These are phyloP conservation scores for Ceratonia siliqua DNA, from an alignment of 306 rosid genomes.

Conservation along the genomic window DNA sequence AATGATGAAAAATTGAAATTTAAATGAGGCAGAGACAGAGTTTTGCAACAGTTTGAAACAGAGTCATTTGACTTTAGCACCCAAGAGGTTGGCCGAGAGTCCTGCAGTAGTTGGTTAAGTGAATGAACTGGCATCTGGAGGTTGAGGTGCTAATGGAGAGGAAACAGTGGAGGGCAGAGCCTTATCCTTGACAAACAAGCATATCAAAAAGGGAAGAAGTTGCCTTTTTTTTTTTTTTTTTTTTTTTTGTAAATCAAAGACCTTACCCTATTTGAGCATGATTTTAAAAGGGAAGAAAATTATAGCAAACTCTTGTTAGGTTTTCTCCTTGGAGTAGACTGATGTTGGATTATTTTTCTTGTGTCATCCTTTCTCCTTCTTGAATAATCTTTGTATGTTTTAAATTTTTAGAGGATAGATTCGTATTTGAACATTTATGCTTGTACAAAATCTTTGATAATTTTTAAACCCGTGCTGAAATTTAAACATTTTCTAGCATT, in stretches of 20 bases:
- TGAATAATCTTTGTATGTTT: neutral
- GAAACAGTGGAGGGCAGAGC: too few species aligned
- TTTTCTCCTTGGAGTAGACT: slow-evolving; percentile 6
- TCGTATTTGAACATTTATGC: neutral
- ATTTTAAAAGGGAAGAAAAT: neutral
- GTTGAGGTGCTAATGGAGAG: too few species aligned
- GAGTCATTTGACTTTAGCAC: too few species aligned
- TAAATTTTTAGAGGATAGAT: slow-evolving; percentile 1
- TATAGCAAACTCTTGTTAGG: slow-evolving; percentile 12
- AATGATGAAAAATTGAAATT: too few species aligned
- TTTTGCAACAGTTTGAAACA: too few species aligned
- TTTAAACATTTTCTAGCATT: neutral
- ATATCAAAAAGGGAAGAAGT: slow-evolving; percentile 10
- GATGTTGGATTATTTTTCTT: slow-evolving; percentile 11
- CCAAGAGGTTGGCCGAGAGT: too few species aligned
- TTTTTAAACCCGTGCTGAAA: slow-evolving; percentile 18
- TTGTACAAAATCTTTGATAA: neutral
- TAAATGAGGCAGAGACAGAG: too few species aligned
- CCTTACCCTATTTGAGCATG: neutral
- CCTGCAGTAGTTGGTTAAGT: too few species aligned
- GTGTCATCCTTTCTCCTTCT: slow-evolving; percentile 5
- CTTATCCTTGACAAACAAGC: too few species aligned
- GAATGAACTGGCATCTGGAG: too few species aligned
- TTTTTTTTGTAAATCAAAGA: too few species aligned
- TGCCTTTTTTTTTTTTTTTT: too few species aligned